Base-by-base conservation (phyloP, 108 stramenopile genomes). In the Pseudonitzschia multiseries region DNA sequence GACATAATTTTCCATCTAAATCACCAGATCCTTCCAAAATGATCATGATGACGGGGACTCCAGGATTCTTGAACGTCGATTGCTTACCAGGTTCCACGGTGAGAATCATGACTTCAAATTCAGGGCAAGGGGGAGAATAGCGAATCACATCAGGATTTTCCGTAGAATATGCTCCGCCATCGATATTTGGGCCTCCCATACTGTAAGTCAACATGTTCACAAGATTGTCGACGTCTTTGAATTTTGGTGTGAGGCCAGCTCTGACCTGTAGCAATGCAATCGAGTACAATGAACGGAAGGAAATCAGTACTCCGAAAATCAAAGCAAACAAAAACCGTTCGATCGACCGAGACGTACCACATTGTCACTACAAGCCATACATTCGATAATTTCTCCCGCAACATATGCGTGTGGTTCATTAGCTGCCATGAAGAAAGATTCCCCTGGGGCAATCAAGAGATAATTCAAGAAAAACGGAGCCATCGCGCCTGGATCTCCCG, bases 321-420 rank as follows among this genome's bases (percentile, higher is more conserved):
- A 20, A 40, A 2, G 26, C 33, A 62, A 62, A 10, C 40, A 62
- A 51, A 51, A 10, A 51, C 50, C 10, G 32, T 65, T 21, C 15
- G 18, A 36, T 65, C 40, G 12, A 44, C 42, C 36, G 44, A 67
- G 36, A 77, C 77, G 43, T 10, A 99, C 98, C 21, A 99, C 98
- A 79, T 99, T 99, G 82, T 99, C 99, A 54, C 86, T 88, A 56
- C 96, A 91, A 4, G 99, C 99, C 99, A 99, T 99, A 70, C 97
- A 98, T 73, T 99, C 97, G 43, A 97, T 86, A 53, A 96, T 96
- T 73, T 98, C 97, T 26, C 97, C 97, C 0, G 88, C 79, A 27
- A 98, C 84, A 82, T 98, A 98, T 33, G 97, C 97, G 83, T 98
- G 97, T 14, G 96, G 95, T 65, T 95, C 96, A 75, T 97, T 97